Evolutionary conservation across 1,284 basidiomycete species (phyloP), one percentile per base, ranked within the genome.

Genomic region (Coniferiporia sulphurascens): DNA sequence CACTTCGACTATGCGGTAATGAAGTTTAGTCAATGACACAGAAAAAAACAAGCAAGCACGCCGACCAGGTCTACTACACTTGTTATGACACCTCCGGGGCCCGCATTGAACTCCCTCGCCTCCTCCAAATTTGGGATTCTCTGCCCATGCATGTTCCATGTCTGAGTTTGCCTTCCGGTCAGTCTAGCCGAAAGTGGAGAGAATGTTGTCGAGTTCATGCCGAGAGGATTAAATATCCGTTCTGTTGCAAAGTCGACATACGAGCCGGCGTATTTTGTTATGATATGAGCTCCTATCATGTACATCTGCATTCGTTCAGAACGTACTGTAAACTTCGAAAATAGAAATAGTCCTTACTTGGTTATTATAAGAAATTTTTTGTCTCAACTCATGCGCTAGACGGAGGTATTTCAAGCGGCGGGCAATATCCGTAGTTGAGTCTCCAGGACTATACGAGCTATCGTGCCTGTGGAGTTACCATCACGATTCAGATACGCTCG

Each of bases 361-460:
- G 59, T 79, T 78, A 66, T 76, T 79, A 63, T 79, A 80, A 49
- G 75, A 73, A 50, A 71, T 78, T 12, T 70, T 73, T 56, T 77
- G 71, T 2, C 78, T 68, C 51, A 76, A 69, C 48, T 73, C 73
- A 13, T 74, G 71, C 8, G 76, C 75, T 1, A 76, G 74, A 6
- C 72, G 70, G 13, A 78, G 68, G 62, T 73, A 69, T 3, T 68
- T 70, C 44, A 80, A 60, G 5, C 50, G 45, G 6, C 50, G 52
- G 9, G 59, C 19, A 15, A 56, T 41, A 36, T 62, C 61, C 19
- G 1, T 17, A 10, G 58, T 2, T 3, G 53, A 48, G 36, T 62
- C 61, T 12, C 41, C n/a, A n/a, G 57, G 55, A 17, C 52, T 27
- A 36, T 61, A 57, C 12, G 60, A 61, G 8, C 27, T 32, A 35